Conservation (phyloP, 1,139 yeast species). For the Geotrichum candidum region DNA sequence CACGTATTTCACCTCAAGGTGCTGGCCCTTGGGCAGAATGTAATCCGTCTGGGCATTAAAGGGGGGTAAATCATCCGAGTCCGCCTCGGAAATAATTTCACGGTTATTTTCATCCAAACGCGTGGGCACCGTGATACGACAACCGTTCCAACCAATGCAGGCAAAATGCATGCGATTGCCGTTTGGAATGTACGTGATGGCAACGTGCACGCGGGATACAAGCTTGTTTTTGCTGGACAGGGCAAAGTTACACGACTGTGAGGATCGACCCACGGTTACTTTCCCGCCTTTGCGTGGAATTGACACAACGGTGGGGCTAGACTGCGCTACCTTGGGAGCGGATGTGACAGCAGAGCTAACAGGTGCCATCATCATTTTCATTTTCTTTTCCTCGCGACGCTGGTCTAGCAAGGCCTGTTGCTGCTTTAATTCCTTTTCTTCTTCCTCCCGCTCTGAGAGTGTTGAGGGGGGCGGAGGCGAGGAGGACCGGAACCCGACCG, state of each 20-base stretch:
- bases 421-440: conserved; percentile 9
- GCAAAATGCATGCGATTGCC: conserved; percentile 35
- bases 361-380: conserved; percentile 8
- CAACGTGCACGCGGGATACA: conserved; percentile 64
- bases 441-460: conserved; percentile 1
- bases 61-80: conserved; percentile 22
- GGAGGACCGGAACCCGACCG: conserved; percentile 21
- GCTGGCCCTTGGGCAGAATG: conserved; percentile 42
- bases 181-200: conserved; percentile 36
- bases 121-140: conserved; percentile 53
- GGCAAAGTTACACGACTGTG: conserved; percentile 54
- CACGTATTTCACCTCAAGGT: conserved; percentile 49
- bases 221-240: conserved; percentile 51
- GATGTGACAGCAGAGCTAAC: neutral
- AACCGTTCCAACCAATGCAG: conserved; percentile 69
- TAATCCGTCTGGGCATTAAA: conserved; percentile 35
- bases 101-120: conserved; percentile 33
- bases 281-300: conserved; percentile 32
- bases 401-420: neutral
- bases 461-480: conserved; percentile 20
- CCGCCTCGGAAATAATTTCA: conserved; percentile 14
- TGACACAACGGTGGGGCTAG: conserved; percentile 27
- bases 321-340: conserved; percentile 8
- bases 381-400: neutral
- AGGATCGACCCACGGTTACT: conserved; percentile 56